Evolutionary conservation across 257 asterid species (phyloP), one percentile per base, ranked within the genome.

Genomic region (Plantago major): DNA sequence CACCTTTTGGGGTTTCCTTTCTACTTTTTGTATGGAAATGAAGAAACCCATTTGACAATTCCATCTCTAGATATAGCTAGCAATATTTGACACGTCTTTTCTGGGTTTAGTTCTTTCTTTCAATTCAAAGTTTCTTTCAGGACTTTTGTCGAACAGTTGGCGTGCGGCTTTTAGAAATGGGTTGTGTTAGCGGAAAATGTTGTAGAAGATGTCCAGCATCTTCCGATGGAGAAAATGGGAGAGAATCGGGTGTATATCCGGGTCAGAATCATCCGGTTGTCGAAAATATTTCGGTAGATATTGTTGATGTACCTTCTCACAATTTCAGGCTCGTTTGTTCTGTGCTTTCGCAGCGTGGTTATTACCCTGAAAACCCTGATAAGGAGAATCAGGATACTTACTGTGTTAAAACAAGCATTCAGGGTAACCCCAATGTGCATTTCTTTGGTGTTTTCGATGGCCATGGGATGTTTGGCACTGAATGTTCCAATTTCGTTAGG

Each of bases 391-490:
- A 91, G 71, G 98, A 91, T 70, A 81, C 94, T 66, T 88, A 64
- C 69, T 86, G 90, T 64, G 68, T 91, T 51, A 79, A 51, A 69
- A 88, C 95, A 6, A 72, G 72, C 57, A 54, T 91, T 52, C 90
- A 79, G 74, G 93, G 84, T 40, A 86, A 86, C 70, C 95, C 90
- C 17, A 81, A 88, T 84, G 92, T 81, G 50, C 98, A 91, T 79
- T 91, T 91, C 87, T 88, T 84, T 69, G 98, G 98, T 53, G 98
- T 91, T 65, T 91, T 86, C 77, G 98, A 91, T 69, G 98, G 98
- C 65, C 98, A 91, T 56, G 98, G 98, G 30, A 63, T 75, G 40
- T 74, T 66, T 63, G 98, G 98, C 57, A 65, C 98, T 1, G 85
- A 86, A 50, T 91, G 98, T 73, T 84, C 98, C 4, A 58, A 58